Base-by-base conservation (phyloP, 306 rosid genomes). In the Pyrus communis region DNA sequence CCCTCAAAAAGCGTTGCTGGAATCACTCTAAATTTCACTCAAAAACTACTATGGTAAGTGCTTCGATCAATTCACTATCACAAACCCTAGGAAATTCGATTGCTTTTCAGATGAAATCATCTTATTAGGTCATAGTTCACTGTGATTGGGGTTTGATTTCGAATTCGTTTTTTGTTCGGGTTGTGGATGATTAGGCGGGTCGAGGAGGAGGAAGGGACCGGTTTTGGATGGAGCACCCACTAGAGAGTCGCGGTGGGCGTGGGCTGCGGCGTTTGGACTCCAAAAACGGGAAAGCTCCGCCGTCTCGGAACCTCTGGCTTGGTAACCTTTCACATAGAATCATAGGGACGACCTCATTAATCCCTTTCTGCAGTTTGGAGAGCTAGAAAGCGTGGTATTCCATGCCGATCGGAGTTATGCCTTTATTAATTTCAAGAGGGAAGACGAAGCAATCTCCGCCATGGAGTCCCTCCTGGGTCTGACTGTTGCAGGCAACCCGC, bases 221-320 rank as follows among this genome's bases (percentile, higher is more conserved):
- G 6, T 76, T 68, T 70, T 79, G 85, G 27, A 79, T 63, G 66
- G 88, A 85, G 21, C 71, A 82, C 66, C 35, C 35, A 31, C 25
- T 46, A 6, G 86, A 82, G 25, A 76, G 63, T 66, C 66, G 61
- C 52, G 28, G 74, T 23, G 33, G 5, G 85, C 21, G 70, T 23
- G 46, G 49, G 1, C 11, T 9, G 33, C 35, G 66, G 71, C 77
- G 77, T 0, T 80, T 76, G 60, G 92, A 84, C 22, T 77, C 82
- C 18, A 77, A 79, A 61, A 79, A 81, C 45, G 69, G 63, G 35
- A 77, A 67, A 63, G 75, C 82, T 60, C 98, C 93, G 30, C 96
- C 97, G 51, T 95, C 99, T 30, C 87, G 97, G 31, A 96, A 92
- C 76, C 87, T 95, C 64, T 95, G 99, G 98, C 88, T 92, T 54